Evolutionary conservation across 257 asterid genomes (phyloP).

Genomic region (Solanum corneliomulleri): DNA sequence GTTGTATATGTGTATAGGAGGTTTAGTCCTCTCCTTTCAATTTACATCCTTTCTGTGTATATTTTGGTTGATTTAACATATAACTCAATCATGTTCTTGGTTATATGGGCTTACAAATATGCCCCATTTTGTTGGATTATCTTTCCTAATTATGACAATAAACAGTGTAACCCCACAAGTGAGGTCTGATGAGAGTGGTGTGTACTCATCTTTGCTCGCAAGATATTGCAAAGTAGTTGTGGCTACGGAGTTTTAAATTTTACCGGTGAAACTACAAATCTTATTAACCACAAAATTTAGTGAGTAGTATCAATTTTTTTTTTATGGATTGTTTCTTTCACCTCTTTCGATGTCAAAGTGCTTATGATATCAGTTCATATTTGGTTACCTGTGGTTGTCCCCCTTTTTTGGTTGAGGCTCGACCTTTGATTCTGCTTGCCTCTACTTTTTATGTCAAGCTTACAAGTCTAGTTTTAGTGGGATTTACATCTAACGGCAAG

Average conservation of each 20-base stretch:
- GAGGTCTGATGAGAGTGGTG: neutral
- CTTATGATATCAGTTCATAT: neutral
- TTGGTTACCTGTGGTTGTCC: neutral
- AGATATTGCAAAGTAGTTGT: neutral
- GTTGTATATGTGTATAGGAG: neutral
- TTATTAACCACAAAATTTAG: neutral
- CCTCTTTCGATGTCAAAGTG: no score
- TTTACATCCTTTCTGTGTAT: neutral
- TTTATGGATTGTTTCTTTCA: no score
- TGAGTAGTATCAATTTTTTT: neutral
- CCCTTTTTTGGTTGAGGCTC: no score
- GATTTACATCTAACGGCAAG: neutral
- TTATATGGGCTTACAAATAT: neutral
- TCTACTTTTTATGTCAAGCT: neutral
- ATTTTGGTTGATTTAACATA: neutral
- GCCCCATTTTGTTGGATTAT: neutral
- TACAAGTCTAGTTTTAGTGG: no score
- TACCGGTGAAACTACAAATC: neutral
- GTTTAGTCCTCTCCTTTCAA: neutral
- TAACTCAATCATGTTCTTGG: neutral
- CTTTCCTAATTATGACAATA: neutral
- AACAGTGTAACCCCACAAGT: neutral
- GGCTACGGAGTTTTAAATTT: neutral
- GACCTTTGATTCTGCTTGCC: neutral
- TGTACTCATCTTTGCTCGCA: neutral